Conservation (phyloP, 2,329 filamentous ascomycete genomes). For the Diplodia scrobiculata region DNA sequence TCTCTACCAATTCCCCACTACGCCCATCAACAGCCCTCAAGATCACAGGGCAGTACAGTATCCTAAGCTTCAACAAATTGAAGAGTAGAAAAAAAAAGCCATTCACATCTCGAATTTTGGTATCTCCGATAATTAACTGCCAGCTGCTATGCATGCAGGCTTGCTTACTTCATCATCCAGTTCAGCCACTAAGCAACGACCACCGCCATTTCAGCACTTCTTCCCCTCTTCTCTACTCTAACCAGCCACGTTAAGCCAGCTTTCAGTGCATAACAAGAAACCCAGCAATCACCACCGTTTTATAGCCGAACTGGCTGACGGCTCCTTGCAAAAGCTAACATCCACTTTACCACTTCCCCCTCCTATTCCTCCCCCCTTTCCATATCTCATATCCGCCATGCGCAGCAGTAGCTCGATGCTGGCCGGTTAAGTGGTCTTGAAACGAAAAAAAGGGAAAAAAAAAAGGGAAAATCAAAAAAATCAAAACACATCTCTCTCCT, state of each 20-base stretch:
- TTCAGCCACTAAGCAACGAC: not conserved
- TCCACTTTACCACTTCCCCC: not conserved
- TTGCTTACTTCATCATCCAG: not conserved
- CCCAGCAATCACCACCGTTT: not conserved
- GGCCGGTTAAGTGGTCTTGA: not conserved
- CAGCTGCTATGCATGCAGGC: constrained; percentile 3
- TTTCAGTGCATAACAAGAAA: not conserved
- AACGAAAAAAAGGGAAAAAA: not conserved
- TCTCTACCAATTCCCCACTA: no score
- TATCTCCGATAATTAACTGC: constrained; percentile 25
- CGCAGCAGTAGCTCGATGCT: not conserved
- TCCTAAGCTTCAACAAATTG: not conserved
- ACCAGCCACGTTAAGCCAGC: not conserved
- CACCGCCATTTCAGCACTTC: not conserved
- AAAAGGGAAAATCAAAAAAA: not conserved
- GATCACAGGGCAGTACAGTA: not conserved
- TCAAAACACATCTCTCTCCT: no score
- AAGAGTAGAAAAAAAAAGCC: constrained; percentile 6
- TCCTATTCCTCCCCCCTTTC: not conserved
- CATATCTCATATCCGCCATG: not conserved
- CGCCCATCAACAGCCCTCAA: no score
- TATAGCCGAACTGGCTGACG: not conserved
- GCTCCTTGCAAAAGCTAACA: not conserved
- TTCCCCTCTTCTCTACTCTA: no score
- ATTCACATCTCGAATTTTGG: constrained; percentile 27